Conservation (phyloP, 805 yeast genomes). For the Phaffomyces thermotolerans region DNA sequence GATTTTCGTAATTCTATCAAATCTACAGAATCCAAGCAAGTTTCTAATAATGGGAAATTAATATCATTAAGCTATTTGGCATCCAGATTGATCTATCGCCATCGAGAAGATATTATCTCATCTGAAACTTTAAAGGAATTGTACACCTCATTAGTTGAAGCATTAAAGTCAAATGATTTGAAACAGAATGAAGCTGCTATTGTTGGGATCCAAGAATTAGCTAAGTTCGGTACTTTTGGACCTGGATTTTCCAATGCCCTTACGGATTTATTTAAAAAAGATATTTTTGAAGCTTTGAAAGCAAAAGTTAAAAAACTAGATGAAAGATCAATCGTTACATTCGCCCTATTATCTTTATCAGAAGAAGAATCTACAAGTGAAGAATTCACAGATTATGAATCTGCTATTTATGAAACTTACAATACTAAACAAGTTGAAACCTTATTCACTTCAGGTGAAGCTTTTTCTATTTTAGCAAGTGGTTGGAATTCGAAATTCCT, state of each 20-base stretch:
- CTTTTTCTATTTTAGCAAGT: slow-evolving; percentile 58
- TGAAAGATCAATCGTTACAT: slow-evolving; percentile 50
- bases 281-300: slow-evolving; percentile 26
- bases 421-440: slow-evolving; percentile 67
- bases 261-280: slow-evolving; percentile 16
- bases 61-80: slow-evolving; percentile 37
- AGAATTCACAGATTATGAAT: slow-evolving; percentile 25
- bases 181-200: slow-evolving; percentile 15
- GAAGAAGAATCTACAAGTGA: slow-evolving; percentile 20
- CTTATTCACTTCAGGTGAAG: slow-evolving; percentile 78
- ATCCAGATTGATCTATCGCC: slow-evolving; percentile 33
- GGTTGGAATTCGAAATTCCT: slow-evolving; percentile 70
- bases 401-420: slow-evolving; percentile 49
- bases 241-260: slow-evolving; percentile 11
- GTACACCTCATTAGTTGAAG: slow-evolving; percentile 1
- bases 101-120: slow-evolving; percentile 6
- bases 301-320: slow-evolving; percentile 45
- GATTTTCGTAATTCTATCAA: slow-evolving; percentile 7
- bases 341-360: slow-evolving; percentile 46
- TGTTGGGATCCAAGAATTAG: slow-evolving; percentile 28
- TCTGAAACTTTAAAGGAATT: not conserved
- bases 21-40: slow-evolving; percentile 5
- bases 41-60: slow-evolving; percentile 13
- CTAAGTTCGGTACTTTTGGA: slow-evolving; percentile 32
- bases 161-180: slow-evolving; percentile 8